Percentiles rank a stretch among this genome's conserved stretches.
Evolutionary conservation across 352 stramenopile genomes (phyloP).

Genomic region (Phytophthora pseudosyringae): DNA sequence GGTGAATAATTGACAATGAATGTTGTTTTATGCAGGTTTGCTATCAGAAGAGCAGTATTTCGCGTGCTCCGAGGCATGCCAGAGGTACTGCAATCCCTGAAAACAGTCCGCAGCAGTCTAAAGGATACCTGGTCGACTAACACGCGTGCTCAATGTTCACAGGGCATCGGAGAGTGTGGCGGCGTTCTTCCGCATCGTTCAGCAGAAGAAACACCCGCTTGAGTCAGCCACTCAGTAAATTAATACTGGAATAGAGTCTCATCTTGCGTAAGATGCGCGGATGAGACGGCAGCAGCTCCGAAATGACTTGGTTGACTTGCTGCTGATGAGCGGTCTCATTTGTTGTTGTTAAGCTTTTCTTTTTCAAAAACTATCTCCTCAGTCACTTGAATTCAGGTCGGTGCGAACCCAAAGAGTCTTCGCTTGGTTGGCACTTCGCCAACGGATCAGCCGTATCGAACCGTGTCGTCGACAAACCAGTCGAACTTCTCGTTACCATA

Average conservation of each 20-base stretch:
- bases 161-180: conserved; percentile 78
- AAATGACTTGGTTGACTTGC: not conserved
- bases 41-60: conserved; percentile 87
- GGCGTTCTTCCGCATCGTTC: conserved; percentile 79
- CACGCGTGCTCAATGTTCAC: not conserved
- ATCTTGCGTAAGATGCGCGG: conserved; percentile 1
- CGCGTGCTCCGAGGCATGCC: conserved; percentile 79
- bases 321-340: not conserved
- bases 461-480: conserved; percentile 72
- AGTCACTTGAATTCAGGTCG: too few relatives aligned
- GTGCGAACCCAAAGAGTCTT: too few relatives aligned
- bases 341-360: too few relatives aligned
- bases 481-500: conserved; percentile 72
- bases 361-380: too few relatives aligned
- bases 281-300: conserved; percentile 1
- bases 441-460: conserved; percentile 58
- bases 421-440: not conserved
- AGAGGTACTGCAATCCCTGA: conserved; percentile 28
- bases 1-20: not conserved
- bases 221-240: conserved; percentile 34
- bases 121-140: not conserved
- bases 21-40: conserved; percentile 43
- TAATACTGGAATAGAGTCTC: conserved; percentile 25
- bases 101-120: not conserved
- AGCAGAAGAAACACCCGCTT: conserved; percentile 73